A percentile compares a stretch with the other conserved stretches of the same genome.
phyloP scores from a whole-genome alignment of 108 stramenopile species.

The Nannochloropsis granulata region DNA sequence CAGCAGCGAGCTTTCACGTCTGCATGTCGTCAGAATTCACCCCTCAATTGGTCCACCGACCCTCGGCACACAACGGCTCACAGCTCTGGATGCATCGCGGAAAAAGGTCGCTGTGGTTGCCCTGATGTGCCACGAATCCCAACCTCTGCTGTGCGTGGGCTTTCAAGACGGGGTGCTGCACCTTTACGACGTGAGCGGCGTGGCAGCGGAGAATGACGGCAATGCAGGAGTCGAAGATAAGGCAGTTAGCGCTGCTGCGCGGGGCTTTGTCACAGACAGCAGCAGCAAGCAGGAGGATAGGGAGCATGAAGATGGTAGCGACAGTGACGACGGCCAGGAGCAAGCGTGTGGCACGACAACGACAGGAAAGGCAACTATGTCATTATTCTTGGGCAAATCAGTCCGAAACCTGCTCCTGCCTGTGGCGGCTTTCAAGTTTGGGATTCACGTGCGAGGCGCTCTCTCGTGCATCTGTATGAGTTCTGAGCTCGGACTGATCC shows the following conservation, averaged over 20 bases:
- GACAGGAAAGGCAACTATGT: neutral
- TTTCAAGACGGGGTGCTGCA: neutral
- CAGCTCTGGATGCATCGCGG: neutral
- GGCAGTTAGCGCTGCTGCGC: neutral
- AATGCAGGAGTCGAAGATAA: neutral
- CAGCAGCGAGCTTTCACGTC: neutral
- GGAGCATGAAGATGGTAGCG: neutral
- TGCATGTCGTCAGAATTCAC: neutral
- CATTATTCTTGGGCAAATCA: neutral
- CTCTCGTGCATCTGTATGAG: neutral
- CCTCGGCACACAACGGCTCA: neutral
- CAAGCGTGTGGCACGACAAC: neutral
- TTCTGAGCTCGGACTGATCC: neutral
- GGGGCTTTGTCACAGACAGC: neutral
- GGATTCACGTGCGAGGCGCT: neutral
- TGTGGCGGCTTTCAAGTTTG: neutral
- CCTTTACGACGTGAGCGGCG: neutral
- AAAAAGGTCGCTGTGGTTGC: neutral
- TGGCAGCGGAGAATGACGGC: neutral
- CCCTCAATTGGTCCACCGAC: neutral
- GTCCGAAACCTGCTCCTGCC: neutral
- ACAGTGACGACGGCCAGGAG: neutral
- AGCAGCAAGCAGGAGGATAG: neutral
- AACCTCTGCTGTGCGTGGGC: neutral
- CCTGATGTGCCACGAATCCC: neutral